Conservation (phyloP, 2,329 filamentous ascomycete species). For the Gnomoniopsis sp. region DNA sequence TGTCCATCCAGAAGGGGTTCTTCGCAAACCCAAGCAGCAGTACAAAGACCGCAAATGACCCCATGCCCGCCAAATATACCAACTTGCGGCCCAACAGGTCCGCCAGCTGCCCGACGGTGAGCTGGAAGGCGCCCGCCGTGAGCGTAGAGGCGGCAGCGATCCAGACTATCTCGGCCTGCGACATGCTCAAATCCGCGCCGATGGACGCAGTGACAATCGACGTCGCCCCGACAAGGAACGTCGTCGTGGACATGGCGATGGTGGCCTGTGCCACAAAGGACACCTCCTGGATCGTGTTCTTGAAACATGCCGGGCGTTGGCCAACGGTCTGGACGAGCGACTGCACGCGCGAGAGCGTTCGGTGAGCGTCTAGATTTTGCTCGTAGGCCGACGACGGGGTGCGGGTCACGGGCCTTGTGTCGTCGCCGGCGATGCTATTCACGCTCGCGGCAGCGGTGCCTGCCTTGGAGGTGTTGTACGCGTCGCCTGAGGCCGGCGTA, state of each 20-base stretch:
- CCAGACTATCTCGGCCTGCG: conserved; percentile 64
- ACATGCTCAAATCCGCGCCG: conserved; percentile 58
- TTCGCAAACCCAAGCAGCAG: conserved; percentile 59
- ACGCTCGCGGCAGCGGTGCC: not conserved
- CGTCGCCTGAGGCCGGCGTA: not conserved
- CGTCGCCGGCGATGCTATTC: not conserved
- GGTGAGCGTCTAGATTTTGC: not conserved
- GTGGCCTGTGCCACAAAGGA: conserved; percentile 65
- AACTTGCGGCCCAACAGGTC: conserved; percentile 63
- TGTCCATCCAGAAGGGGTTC: conserved; percentile 55
- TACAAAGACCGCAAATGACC: conserved; percentile 53
- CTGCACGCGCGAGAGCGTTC: not conserved
- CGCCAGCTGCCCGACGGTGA: conserved; percentile 63
- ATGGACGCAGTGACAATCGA: conserved; percentile 63
- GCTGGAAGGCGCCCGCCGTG: conserved; percentile 60
- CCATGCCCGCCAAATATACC: conserved; percentile 59
- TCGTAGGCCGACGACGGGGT: not conserved
- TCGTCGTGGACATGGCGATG: conserved; percentile 61
- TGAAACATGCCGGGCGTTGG: conserved; percentile 56
- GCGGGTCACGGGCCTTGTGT: not conserved
- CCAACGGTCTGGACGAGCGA: conserved; percentile 26
- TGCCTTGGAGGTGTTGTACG: not conserved
- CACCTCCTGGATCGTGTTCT: conserved; percentile 58
- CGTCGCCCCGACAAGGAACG: conserved; percentile 56
- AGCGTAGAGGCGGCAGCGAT: conserved; percentile 61